Evolutionary conservation across 108 stramenopile species (phyloP), one percentile per base, ranked within the genome.

Genomic region (Ochromonas danica): DNA sequence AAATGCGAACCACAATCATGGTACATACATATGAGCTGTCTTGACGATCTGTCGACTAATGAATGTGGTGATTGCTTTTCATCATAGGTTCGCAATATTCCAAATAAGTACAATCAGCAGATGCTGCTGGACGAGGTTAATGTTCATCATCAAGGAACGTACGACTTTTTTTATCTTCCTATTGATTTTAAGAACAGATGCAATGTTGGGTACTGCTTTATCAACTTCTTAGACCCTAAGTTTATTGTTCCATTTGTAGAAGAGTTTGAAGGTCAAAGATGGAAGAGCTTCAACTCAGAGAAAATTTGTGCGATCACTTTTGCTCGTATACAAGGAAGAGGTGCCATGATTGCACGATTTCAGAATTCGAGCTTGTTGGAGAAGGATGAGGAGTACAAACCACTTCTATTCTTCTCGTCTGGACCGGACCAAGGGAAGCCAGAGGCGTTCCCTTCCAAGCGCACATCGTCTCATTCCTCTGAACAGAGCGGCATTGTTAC

Each of bases 151-250:
- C 40, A 42, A 1, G 84, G 81, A 0, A 62, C 84, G 17, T 88
- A 88, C 80, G 98, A 99, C 82, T 99, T 97, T 80, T 99, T 99
- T 82, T 99, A 99, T 80, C 87, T 99, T 38, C 98, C 98, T 27
- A 99, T 99, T 51, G 98, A 99, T 85, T 99, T 99, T 85, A 96
- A 97, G 89, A 97, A 97, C 87, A 89, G 90, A 78, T 99, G 98
- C 89, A 99, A 99, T 82, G 88, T 97, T 80, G 98, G 98, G 28
- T 99, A 97, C 83, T 96, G 96, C 17, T 99, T 97, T 85, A 94
- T 97, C 79, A 97, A 97, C 85, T 97, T 99, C 87, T 90, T 95
- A 40, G 90, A 95, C 85, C 89, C 86, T 72, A 80, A 85, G 42
- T 92, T 94, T 71, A 97, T 97, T 82, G 74, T 90, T n/a, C 81